These are phyloP conservation scores for Jatropha multifida DNA, from an alignment of 441 rosid species.

Conservation along the genomic window DNA sequence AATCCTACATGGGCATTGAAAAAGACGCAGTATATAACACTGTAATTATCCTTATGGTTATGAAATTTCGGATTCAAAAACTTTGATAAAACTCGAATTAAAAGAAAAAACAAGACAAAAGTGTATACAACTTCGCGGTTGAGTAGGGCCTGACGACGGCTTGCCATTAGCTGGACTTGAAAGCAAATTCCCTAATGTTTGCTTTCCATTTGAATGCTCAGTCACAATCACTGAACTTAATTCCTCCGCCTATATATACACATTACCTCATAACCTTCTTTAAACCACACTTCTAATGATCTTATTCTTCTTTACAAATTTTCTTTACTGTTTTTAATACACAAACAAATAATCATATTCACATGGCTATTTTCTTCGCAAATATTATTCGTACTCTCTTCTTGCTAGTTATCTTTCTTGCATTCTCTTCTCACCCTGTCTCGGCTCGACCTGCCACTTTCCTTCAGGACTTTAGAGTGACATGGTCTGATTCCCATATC, in stretches of 20 bases:
- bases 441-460: constrained; percentile 60
- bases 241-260: constrained; percentile 27
- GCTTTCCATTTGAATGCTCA: constrained; percentile 33
- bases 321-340: neutral
- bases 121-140: neutral
- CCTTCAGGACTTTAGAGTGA: constrained; percentile 53
- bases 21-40: neutral
- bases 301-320: neutral
- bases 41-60: neutral
- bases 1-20: neutral
- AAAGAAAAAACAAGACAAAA: too few species aligned
- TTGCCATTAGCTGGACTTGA: constrained; percentile 77
- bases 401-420: constrained; percentile 23
- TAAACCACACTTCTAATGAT: constrained; percentile 17
- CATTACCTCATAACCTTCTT: neutral
- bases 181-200: constrained; percentile 39
- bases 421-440: constrained; percentile 27
- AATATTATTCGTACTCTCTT: neutral
- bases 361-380: constrained; percentile 11
- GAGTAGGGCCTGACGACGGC: constrained; percentile 67
- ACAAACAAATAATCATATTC: too few species aligned
- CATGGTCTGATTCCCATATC: constrained; percentile 75
- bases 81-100: too few species aligned
- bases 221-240: constrained; percentile 26
- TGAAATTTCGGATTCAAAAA: too few species aligned